Conservation (phyloP, 2,329 filamentous ascomycete genomes). For the Cladosporium colombiae region DNA sequence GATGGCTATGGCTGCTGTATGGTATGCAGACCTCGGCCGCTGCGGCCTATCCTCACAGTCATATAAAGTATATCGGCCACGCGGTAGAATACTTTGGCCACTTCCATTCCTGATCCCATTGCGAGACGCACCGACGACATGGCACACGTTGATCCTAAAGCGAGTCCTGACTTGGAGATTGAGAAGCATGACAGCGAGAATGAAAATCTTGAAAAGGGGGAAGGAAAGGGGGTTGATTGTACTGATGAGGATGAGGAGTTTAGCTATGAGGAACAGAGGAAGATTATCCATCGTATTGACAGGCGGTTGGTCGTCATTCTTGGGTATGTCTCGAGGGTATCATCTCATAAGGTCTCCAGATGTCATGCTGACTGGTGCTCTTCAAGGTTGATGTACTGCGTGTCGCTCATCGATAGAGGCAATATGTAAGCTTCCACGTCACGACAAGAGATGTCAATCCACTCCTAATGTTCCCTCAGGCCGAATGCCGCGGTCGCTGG, state of each 20-base stretch:
- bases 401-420: constrained; percentile 76
- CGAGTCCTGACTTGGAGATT: background rate
- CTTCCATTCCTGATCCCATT: background rate
- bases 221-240: background rate
- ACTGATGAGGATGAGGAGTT: constrained; percentile 17
- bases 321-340: background rate
- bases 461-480: background rate
- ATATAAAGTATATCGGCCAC: background rate
- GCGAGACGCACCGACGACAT: background rate
- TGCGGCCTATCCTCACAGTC: too few species aligned
- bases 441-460: background rate
- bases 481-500: constrained; percentile 70
- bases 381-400: constrained; percentile 52
- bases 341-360: background rate
- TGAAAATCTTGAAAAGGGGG: background rate
- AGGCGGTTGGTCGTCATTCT: constrained; percentile 45
- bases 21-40: background rate
- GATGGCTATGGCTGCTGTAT: background rate
- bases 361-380: background rate
- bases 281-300: constrained; percentile 69
- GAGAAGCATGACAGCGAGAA: background rate
- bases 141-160: background rate
- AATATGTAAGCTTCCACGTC: constrained; percentile 55
- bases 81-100: background rate
- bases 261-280: constrained; percentile 24